These are phyloP conservation scores for Streptanthus diversifolius DNA, from an alignment of 345 rosid species.

Conservation along the genomic window DNA sequence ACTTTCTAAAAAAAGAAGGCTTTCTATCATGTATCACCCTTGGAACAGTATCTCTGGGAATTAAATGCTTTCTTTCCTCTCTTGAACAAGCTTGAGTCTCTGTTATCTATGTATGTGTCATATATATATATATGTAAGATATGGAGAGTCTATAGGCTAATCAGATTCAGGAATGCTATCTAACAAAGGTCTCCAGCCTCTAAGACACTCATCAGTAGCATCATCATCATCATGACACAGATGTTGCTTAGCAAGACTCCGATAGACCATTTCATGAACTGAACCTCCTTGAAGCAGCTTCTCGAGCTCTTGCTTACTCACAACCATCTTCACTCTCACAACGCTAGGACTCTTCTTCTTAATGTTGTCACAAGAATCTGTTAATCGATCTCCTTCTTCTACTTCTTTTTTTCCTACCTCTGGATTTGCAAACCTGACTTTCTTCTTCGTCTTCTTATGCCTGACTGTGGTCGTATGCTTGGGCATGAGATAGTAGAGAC, in stretches of 20 bases:
- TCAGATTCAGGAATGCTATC: conserved; percentile 66
- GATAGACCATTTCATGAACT: conserved; percentile 45
- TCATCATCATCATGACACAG: conserved; percentile 4
- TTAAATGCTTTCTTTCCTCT: conserved; percentile 16
- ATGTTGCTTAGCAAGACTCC: conserved; percentile 40
- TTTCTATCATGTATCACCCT: neutral
- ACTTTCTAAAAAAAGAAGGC: neutral
- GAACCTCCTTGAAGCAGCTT: conserved; percentile 61
- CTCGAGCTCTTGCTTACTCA: conserved; percentile 66
- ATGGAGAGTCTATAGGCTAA: conserved; percentile 29
- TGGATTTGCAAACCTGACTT: conserved; percentile 64
- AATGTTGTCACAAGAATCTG: conserved; percentile 7
- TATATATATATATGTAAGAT: neutral
- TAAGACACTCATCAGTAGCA: conserved; percentile 9
- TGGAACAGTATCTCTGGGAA: neutral
- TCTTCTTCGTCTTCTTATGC: conserved; percentile 25
- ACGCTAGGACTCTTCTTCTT: conserved; percentile 29
- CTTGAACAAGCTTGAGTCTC: conserved; percentile 17
- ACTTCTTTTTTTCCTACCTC: conserved; percentile 33
- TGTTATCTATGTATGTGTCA: conserved; percentile 11
- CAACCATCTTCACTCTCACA: conserved; percentile 71
- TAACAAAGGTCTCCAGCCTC: conserved; percentile 57
- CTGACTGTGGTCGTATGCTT: conserved; percentile 28
- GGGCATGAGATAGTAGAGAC: conserved; percentile 60
- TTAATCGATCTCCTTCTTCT: neutral